Evolutionary conservation across 441 rosid species (phyloP).

Genomic region (Jatropha podagrica): DNA sequence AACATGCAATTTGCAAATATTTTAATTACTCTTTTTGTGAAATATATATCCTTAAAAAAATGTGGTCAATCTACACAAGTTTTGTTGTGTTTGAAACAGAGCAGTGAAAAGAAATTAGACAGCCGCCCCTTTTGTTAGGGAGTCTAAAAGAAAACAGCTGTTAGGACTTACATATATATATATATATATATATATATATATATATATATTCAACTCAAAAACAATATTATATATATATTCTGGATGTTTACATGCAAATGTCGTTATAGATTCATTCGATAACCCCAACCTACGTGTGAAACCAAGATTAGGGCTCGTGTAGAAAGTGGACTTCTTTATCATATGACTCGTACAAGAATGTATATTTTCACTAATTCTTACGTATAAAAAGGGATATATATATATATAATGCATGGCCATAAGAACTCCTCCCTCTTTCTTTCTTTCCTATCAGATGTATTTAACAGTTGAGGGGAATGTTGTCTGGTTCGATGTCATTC

Average conservation of each 20-base stretch:
- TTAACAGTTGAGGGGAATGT: constrained; percentile 53
- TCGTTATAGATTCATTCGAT: too few relatives aligned
- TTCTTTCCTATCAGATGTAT: background rate
- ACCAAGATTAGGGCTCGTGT: constrained; percentile 28
- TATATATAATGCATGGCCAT: constrained; percentile 33
- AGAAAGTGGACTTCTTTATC: constrained; percentile 45
- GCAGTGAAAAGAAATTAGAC: too few relatives aligned
- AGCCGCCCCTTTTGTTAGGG: too few relatives aligned
- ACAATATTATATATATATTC: background rate
- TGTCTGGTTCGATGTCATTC: constrained; percentile 63
- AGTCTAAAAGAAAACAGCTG: too few relatives aligned
- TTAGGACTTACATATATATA: too few relatives aligned
- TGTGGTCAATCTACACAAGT: too few relatives aligned
- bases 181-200: background rate
- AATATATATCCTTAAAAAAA: too few relatives aligned
- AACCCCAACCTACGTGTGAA: constrained; percentile 30
- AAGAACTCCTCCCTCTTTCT: background rate
- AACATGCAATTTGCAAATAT: background rate
- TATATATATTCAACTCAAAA: constrained; percentile 8
- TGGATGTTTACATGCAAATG: background rate
- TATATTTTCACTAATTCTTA: constrained; percentile 3
- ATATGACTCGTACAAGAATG: constrained; percentile 24
- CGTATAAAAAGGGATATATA: constrained; percentile 23
- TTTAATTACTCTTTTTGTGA: too few relatives aligned
- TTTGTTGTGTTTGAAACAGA: too few relatives aligned